Percentiles rank a stretch among this genome's conserved stretches.
Evolutionary conservation across 2,329 filamentous ascomycete species (phyloP).

Genomic region (Diatrype stigma): DNA sequence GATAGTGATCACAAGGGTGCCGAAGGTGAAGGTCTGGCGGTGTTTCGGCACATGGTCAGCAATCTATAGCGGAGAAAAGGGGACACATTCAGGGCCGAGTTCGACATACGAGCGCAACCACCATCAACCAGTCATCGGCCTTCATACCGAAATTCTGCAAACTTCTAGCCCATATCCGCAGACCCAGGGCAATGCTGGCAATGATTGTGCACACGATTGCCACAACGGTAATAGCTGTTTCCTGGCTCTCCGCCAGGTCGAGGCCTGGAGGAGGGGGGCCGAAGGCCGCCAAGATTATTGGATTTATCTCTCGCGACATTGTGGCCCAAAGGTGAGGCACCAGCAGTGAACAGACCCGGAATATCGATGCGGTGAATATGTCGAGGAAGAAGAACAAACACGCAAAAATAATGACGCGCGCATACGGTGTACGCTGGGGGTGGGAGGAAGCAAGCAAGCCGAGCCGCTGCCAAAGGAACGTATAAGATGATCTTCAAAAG

Average conservation of each 20-base stretch:
- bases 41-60: no score
- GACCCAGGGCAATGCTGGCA: slow-evolving; percentile 12
- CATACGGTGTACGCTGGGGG: no score
- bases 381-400: background rate
- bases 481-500: no score
- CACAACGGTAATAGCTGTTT: slow-evolving; percentile 15
- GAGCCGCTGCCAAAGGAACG: no score
- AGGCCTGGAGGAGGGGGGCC: slow-evolving; percentile 14
- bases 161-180: slow-evolving; percentile 17
- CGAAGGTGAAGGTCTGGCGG: slow-evolving; percentile 14
- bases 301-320: slow-evolving; percentile 20
- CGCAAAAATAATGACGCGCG: background rate
- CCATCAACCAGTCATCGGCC: slow-evolving; percentile 20
- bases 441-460: no score
- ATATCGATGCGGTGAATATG: background rate
- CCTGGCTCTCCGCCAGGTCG: slow-evolving; percentile 11
- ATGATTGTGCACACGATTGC: slow-evolving; percentile 15
- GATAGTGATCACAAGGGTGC: slow-evolving; percentile 16
- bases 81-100: background rate
- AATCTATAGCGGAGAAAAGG: background rate
- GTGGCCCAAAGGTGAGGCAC: background rate
- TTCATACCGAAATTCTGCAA: slow-evolving; percentile 18
- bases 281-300: slow-evolving; percentile 6
- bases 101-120: slow-evolving; percentile 18
- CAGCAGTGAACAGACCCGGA: background rate